Evolutionary conservation across 164 flowering plant species (phyloP).

Genomic region (Kingdonia uniflora): DNA sequence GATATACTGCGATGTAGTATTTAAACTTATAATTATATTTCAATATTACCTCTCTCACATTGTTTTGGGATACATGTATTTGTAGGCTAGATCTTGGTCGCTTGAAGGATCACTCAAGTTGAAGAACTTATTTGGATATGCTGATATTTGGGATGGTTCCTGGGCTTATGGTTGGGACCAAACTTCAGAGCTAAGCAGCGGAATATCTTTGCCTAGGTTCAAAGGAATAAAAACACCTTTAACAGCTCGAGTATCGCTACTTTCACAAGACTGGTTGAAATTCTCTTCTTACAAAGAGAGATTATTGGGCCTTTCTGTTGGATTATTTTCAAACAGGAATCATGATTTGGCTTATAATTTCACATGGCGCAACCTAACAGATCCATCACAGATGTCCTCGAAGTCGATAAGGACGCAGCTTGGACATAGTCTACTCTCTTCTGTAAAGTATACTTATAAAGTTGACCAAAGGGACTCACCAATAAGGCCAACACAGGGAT

Average conservation of each 20-base stretch:
- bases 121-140: constrained; percentile 78
- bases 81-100: constrained; percentile 85
- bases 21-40: no score
- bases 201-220: constrained; percentile 63
- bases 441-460: constrained; percentile 70
- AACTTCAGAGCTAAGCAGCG: constrained; percentile 69
- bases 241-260: constrained; percentile 50
- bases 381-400: constrained; percentile 81
- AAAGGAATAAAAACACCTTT: constrained; percentile 48
- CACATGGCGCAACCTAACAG: constrained; percentile 76
- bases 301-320: constrained; percentile 64
- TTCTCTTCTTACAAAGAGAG: constrained; percentile 83
- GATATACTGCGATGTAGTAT: no score
- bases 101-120: constrained; percentile 74
- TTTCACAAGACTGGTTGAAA: constrained; percentile 87
- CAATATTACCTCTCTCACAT: no score
- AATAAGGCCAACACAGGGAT: constrained; percentile 77
- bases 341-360: constrained; percentile 75
- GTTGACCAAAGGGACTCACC: constrained; percentile 65
- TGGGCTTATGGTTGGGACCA: constrained; percentile 75
- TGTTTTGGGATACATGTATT: no score
- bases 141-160: constrained; percentile 89
- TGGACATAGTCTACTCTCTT: constrained; percentile 68
- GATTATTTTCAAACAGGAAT: constrained; percentile 47
- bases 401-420: constrained; percentile 75